Conservation (phyloP, 1,284 basidiomycete species). For the Erythrobasidium hasegawianum region DNA sequence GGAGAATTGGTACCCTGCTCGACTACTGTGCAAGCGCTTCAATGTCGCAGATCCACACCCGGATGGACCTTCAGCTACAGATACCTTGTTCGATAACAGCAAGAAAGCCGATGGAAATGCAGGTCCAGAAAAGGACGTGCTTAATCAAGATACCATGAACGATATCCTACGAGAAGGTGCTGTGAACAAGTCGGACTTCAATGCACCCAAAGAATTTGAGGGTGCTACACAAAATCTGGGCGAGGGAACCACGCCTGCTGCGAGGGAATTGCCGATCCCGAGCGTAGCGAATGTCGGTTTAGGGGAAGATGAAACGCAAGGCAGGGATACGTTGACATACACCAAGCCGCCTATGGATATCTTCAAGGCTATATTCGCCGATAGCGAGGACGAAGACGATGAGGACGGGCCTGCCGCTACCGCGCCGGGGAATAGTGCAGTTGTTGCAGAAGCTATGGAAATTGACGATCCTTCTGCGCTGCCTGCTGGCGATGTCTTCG, state of each 20-base stretch:
- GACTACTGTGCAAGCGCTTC: slow-evolving; percentile 88
- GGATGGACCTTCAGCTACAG: slow-evolving; percentile 48
- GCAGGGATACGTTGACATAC: slow-evolving; percentile 78
- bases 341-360: slow-evolving; percentile 82
- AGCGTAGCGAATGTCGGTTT: slow-evolving; percentile 58
- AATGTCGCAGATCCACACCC: slow-evolving; percentile 79
- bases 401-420: slow-evolving; percentile 32
- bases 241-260: slow-evolving; percentile 23
- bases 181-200: neutral
- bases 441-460: slow-evolving; percentile 29
- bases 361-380: slow-evolving; percentile 66
- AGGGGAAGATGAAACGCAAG: slow-evolving; percentile 85
- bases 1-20: slow-evolving; percentile 70
- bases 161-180: slow-evolving; percentile 35
- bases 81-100: neutral
- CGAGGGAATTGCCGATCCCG: slow-evolving; percentile 36
- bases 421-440: neutral
- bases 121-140: slow-evolving; percentile 25
- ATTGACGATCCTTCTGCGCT: slow-evolving; percentile 25
- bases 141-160: slow-evolving; percentile 38
- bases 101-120: slow-evolving; percentile 23
- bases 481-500: slow-evolving; percentile 22
- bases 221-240: neutral
- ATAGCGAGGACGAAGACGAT: slow-evolving; percentile 48
- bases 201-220: too few relatives aligned